phyloP scores from a whole-genome alignment of 2,329 filamentous ascomycete species.

The Chrysosporium queenslandicum region DNA sequence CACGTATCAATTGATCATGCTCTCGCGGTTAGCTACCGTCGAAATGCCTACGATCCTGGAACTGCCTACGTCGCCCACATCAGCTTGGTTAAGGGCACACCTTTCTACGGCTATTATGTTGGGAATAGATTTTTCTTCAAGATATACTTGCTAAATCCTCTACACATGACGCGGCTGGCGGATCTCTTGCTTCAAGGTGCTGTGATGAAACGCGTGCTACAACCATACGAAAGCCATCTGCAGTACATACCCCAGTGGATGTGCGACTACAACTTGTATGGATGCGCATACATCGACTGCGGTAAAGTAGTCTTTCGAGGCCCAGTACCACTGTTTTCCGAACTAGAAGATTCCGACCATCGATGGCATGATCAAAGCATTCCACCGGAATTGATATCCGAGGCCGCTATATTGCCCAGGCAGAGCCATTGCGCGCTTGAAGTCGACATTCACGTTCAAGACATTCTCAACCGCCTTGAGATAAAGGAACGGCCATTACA shows the following conservation, averaged over 20 bases:
- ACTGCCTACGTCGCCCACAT: constrained; percentile 77
- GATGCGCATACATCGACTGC: constrained; percentile 75
- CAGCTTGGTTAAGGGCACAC: constrained; percentile 80
- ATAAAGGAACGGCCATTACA: constrained; percentile 70
- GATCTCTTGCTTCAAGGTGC: constrained; percentile 82
- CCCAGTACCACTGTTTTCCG: constrained; percentile 61
- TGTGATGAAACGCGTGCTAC: constrained; percentile 71
- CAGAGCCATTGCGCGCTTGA: constrained; percentile 84
- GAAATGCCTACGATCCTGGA: constrained; percentile 59
- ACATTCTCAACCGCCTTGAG: constrained; percentile 74
- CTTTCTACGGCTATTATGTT: constrained; percentile 92
- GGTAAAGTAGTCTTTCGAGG: constrained; percentile 60
- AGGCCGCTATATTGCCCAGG: constrained; percentile 57
- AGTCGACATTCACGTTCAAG: constrained; percentile 76
- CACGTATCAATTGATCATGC: constrained; percentile 87
- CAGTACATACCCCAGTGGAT: constrained; percentile 95
- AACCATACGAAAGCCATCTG: constrained; percentile 88
- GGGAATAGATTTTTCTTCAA: constrained; percentile 88
- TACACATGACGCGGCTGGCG: constrained; percentile 74
- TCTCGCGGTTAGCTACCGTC: constrained; percentile 71
- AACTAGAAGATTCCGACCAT: constrained; percentile 52
- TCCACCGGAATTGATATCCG: constrained; percentile 47
- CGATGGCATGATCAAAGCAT: constrained; percentile 75
- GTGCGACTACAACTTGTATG: constrained; percentile 95
- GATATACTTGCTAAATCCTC: constrained; percentile 83